phyloP scores from a whole-genome alignment of 345 rosid species.

The Pistacia atlantica region DNA sequence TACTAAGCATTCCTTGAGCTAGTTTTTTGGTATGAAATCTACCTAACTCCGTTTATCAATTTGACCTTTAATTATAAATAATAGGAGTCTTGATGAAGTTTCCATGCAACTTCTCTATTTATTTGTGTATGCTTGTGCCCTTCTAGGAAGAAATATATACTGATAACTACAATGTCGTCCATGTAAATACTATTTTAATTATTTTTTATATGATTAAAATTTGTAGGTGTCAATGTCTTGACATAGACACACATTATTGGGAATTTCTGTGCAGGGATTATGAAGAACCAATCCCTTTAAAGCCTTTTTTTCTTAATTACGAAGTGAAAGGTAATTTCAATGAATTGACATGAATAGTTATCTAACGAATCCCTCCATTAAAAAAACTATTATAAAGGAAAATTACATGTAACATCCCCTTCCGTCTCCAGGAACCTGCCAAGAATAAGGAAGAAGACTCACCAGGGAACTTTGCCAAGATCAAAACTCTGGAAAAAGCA shows the following conservation, averaged over 20 bases:
- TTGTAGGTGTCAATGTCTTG: not conserved
- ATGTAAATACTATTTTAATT: no score
- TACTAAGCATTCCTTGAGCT: no score
- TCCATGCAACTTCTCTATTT: no score
- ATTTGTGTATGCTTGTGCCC: no score
- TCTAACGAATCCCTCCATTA: conserved; percentile 6
- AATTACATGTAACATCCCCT: not conserved
- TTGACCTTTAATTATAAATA: no score
- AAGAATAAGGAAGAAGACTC: conserved; percentile 26
- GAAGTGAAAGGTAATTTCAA: not conserved
- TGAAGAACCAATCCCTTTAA: not conserved
- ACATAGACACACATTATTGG: not conserved
- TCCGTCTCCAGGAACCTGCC: conserved; percentile 31
- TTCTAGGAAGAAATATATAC: not conserved
- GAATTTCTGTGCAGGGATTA: not conserved
- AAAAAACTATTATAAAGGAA: not conserved
- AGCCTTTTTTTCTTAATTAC: not conserved
- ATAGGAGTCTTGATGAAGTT: no score
- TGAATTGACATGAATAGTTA: not conserved
- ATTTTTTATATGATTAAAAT: not conserved
- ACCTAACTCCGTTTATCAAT: no score
- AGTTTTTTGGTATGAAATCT: no score
- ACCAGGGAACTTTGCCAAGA: conserved; percentile 21
- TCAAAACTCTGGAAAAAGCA: conserved; percentile 21
- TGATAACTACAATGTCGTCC: not conserved